phyloP scores from a whole-genome alignment of 176 grass and related monocot genomes.

The Bolboschoenus planiculmis region DNA sequence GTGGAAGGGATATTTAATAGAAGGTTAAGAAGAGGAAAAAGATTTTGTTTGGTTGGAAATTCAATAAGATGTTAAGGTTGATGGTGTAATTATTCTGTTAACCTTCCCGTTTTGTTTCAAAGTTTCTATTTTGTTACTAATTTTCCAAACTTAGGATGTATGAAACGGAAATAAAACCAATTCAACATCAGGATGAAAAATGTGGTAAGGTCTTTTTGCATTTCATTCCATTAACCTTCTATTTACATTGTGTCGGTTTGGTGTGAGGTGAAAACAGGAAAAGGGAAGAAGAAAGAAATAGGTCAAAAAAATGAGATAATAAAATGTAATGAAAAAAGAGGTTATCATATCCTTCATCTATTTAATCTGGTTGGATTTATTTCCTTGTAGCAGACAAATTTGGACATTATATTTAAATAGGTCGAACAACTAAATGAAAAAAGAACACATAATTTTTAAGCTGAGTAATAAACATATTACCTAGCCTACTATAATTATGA shows the following conservation, averaged over 20 bases:
- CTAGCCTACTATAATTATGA: too few species aligned
- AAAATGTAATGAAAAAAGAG: too few species aligned
- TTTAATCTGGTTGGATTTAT: too few species aligned
- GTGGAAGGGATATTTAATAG: not conserved
- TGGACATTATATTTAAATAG: too few species aligned
- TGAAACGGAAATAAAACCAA: not conserved
- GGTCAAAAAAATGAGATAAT: too few species aligned
- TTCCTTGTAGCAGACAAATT: too few species aligned
- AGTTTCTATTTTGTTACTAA: not conserved
- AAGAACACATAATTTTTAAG: too few species aligned
- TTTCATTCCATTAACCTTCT: not conserved
- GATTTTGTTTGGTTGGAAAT: not conserved
- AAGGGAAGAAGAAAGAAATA: too few species aligned
- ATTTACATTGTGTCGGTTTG: not conserved
- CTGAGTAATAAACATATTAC: too few species aligned
- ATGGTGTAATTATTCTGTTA: not conserved
- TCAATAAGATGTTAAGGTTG: not conserved
- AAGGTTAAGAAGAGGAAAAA: not conserved
- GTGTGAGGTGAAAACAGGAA: not conserved
- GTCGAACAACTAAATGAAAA: too few species aligned
- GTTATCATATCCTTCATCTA: too few species aligned
- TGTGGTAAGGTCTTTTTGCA: not conserved
- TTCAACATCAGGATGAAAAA: not conserved
- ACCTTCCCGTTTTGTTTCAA: not conserved
- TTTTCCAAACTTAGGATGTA: not conserved